A percentile compares a stretch with the other conserved stretches of the same genome.
Conservation (phyloP, 768 basidiomycete genomes). For the Lepiota venenata region DNA sequence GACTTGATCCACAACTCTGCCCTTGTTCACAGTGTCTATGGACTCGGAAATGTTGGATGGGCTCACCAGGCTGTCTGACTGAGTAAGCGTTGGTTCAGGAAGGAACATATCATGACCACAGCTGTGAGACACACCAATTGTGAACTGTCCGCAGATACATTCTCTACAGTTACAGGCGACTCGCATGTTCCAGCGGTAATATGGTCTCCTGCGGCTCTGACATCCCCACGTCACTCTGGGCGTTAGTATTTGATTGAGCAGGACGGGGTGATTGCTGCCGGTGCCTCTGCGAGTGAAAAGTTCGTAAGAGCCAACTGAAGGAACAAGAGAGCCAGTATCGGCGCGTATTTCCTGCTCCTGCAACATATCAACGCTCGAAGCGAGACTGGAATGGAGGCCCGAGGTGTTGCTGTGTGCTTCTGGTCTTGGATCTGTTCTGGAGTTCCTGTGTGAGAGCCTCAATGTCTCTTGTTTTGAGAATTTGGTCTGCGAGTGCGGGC, state of each 20-base stretch:
- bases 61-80: constrained; percentile 25
- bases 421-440: constrained; percentile 27
- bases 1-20: constrained; percentile 88
- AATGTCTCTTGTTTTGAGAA: constrained; percentile 74
- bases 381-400: constrained; percentile 19
- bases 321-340: constrained; percentile 33
- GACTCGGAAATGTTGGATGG: constrained; percentile 26
- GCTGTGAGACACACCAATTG: background rate
- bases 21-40: constrained; percentile 51
- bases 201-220: background rate
- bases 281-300: background rate
- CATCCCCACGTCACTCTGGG: background rate
- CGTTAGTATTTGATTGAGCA: background rate
- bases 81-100: background rate
- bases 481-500: constrained; percentile 60
- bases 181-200: background rate
- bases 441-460: constrained; percentile 61
- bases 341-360: constrained; percentile 30
- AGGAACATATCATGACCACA: background rate
- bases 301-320: constrained; percentile 2
- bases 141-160: constrained; percentile 3
- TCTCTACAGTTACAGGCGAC: background rate
- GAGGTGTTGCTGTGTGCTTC: constrained; percentile 7
- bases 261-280: constrained; percentile 8
- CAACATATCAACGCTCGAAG: constrained; percentile 34